Conservation (phyloP, 2,329 filamentous ascomycete species). For the Trichoderma afroharzianum region DNA sequence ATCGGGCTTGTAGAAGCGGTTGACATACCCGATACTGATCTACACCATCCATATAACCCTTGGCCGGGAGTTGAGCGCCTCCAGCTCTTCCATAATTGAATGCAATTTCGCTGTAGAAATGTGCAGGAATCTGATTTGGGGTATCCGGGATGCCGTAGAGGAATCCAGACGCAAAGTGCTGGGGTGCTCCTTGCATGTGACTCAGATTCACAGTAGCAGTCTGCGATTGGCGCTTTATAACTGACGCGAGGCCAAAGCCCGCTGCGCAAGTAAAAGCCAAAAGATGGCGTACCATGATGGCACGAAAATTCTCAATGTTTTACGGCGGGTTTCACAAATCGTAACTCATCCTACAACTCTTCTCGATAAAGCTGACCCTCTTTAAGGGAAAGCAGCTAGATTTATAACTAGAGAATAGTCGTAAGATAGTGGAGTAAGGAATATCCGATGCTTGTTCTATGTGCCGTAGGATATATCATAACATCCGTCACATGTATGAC, state of each 20-base stretch:
- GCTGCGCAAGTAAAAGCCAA: not conserved
- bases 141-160: conserved; percentile 14
- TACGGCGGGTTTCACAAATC: not conserved
- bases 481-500: not conserved
- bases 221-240: not conserved
- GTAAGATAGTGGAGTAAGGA: not conserved
- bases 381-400: not conserved
- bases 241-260: not conserved
- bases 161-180: conserved; percentile 14
- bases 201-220: conserved; percentile 2
- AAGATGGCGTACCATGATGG: not conserved
- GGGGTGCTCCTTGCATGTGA: not conserved
- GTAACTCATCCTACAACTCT: not conserved
- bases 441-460: not conserved
- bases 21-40: not conserved
- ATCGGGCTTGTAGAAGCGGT: not conserved
- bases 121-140: conserved; percentile 8
- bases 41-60: conserved; percentile 8
- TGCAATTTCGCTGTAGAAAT: conserved; percentile 10
- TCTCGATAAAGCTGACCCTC: not conserved
- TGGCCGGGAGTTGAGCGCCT: conserved; percentile 8
- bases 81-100: conserved; percentile 14
- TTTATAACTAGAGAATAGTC: not conserved
- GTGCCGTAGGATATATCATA: not conserved
- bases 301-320: no score